Base-by-base conservation (phyloP, 2,329 filamentous ascomycete genomes). In the Penicillium sp. region DNA sequence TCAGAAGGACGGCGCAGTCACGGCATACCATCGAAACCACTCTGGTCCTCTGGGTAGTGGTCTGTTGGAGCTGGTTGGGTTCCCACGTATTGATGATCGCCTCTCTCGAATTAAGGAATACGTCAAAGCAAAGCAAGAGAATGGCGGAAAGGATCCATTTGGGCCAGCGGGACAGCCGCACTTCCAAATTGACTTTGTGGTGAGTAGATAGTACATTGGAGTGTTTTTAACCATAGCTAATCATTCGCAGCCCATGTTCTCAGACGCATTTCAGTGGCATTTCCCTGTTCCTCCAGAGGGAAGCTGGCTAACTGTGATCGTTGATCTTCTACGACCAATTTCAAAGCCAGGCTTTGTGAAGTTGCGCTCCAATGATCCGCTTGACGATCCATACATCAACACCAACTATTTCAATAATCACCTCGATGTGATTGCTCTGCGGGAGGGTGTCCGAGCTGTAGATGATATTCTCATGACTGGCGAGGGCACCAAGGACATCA, bases 141-240 rank as follows among this genome's bases (percentile, higher is more conserved):
- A 80, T 55, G 73, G 71, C 13, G 71, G 70, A 11, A 54, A 69
- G 1, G 83, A 85, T 52, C 82, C 82, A 4, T 85, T 85, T 60
- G 77, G 78, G 2, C 82, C 83, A 0, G 74, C 69, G 14, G 83
- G 82, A 2, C 82, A 86, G 66, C 83, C 84, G 35, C 83, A 86
- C 60, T 85, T 86, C 58, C 82, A 86, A 70, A 75, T 85, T 49
- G 84, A 87, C 70, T 87, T 87, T 63, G 81, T 87, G n/a, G 58
- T 57, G 26, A 43, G 51, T 51, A n/a, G 13, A 27, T 33, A n/a
- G n/a, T n/a, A 19, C 2, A 26, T n/a, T 27, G 1, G 8, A 21
- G 6, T 22, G 11, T 21, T n/a, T 21, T 13, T 1, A 3, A 33
- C 2, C 7, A 24, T 16, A 33, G n/a, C 9, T 33, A 21, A 48